Evolutionary conservation across 2,329 filamentous ascomycete species (phyloP).

Genomic region (Chrysosporium queenslandicum): DNA sequence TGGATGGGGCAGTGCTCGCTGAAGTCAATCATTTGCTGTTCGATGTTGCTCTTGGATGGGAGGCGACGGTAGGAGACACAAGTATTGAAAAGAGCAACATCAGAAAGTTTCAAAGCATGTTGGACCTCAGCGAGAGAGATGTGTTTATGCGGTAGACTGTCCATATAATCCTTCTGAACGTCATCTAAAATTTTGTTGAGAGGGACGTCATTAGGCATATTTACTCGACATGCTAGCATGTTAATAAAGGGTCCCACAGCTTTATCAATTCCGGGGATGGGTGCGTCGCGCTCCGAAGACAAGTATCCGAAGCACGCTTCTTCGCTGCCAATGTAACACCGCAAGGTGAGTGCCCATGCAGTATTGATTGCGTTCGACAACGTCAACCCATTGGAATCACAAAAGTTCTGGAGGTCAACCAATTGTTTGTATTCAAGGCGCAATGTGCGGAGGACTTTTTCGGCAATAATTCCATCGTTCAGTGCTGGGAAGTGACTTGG

Average conservation of each 20-base stretch:
- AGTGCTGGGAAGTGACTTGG: conserved; percentile 32
- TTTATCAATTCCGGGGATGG: conserved; percentile 16
- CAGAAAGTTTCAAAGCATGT: conserved; percentile 33
- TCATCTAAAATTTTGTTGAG: conserved; percentile 33
- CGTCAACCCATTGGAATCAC: conserved; percentile 38
- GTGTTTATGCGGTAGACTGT: conserved; percentile 37
- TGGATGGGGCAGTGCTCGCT: conserved; percentile 33
- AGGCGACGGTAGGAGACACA: conserved; percentile 41
- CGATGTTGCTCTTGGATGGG: conserved; percentile 23
- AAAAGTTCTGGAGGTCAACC: conserved; percentile 29
- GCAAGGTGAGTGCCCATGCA: conserved; percentile 58
- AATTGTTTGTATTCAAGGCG: conserved; percentile 26
- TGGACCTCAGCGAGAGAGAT: conserved; percentile 40
- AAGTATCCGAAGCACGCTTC: conserved; percentile 38
- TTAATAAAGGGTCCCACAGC: conserved; percentile 22
- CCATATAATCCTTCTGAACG: conserved; percentile 40
- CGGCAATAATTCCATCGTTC: conserved; percentile 22
- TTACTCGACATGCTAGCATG: conserved; percentile 19
- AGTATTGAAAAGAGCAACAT: conserved; percentile 39
- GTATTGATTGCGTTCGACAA: conserved; percentile 54
- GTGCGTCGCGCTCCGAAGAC: conserved; percentile 19
- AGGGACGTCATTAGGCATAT: conserved; percentile 20
- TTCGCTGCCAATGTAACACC: conserved; percentile 54
- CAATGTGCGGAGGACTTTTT: conserved; percentile 25
- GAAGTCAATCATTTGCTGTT: conserved; percentile 27